Percentiles rank a stretch among this genome's conserved stretches.
These are phyloP conservation scores for Sugiyamaella chiloensis DNA, from an alignment of 805 yeast species.

Conservation along the genomic window DNA sequence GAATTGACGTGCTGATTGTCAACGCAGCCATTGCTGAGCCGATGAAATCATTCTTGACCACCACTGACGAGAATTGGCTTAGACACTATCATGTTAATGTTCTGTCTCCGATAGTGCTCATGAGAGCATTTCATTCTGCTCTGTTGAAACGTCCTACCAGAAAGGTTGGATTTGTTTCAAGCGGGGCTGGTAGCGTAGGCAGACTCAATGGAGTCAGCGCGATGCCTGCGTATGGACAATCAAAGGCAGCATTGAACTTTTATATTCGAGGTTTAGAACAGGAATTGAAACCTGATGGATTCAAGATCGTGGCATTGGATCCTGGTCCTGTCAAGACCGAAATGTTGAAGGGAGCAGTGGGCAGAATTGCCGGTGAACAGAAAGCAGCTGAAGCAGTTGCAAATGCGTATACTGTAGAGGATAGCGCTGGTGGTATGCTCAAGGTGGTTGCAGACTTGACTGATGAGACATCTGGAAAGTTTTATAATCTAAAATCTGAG, in stretches of 20 bases:
- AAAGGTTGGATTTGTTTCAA: background rate
- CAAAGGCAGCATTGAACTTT: conserved; percentile 41
- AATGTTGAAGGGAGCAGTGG: conserved; percentile 21
- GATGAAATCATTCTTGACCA: background rate
- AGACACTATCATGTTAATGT: conserved; percentile 1
- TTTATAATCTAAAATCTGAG: conserved; percentile 16
- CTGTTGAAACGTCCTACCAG: conserved; percentile 5
- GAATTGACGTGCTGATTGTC: conserved; percentile 5
- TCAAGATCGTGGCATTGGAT: conserved; percentile 34
- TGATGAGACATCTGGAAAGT: conserved; percentile 27
- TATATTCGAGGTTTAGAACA: conserved; percentile 28
- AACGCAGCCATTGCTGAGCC: conserved; percentile 6
- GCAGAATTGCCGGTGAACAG: background rate
- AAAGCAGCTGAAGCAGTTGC: background rate
- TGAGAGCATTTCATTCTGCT: background rate
- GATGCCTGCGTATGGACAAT: conserved; percentile 35
- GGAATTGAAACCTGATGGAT: conserved; percentile 31
- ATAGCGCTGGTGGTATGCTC: conserved; percentile 24
- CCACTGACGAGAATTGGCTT: background rate
- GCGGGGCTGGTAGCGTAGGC: background rate
- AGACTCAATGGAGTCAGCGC: background rate
- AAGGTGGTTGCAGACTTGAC: conserved; percentile 25
- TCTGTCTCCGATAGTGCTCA: background rate
- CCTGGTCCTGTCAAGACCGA: conserved; percentile 43
- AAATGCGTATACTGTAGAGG: conserved; percentile 22